Base-by-base conservation (phyloP, 169 alveolate genomes). In the Plasmodium coatneyi region DNA sequence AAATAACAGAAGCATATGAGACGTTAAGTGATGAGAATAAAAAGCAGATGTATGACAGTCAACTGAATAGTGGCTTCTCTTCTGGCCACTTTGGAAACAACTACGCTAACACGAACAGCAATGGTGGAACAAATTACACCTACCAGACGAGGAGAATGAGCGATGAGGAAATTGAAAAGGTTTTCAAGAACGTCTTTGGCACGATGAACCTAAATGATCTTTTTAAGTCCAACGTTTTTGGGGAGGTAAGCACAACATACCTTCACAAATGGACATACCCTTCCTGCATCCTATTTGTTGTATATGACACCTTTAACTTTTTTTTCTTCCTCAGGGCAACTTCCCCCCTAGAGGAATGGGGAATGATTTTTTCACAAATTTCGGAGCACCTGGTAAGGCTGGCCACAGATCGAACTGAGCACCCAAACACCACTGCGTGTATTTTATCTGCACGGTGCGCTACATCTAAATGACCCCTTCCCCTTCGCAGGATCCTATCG, bases 1-100 rank as follows among this genome's bases (percentile, higher is more conserved):
- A 98, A 91, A 95, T 99, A 46, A 96, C 99, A 41, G 98, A 98
- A 92, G 99, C 99, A 1, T 98, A 98, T 90, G 99, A 99, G 94
- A 97, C 98, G 10, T 95, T 99, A 16, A 95, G 98, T 46, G 99
- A 99, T 86, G 99, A 99, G 10, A 98, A 98, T 92, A 99, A 99
- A 93, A 95, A 98, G 74, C 97, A 97, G 54, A 92, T 98, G 16
- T 99, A 99, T 87, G 99, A 98, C 9, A 80, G 81, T 41, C 94
- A 90, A 39, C 52, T 90, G 36, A 90, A 70, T 90, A 43, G n/a
- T 80, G 94, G 94, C 1, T 90, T 90, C 39, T 90, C 43, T 70
- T 60, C 92, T 16, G 49, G 82, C 54, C 41, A 34, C 30, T 66
- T 46, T 41, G 22, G 25, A 9, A 79, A 56, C 43, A 90, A 70